Evolutionary conservation across 164 flowering plant genomes (phyloP), one percentile per base, ranked within the genome.

Genomic region (Pachysandra terminalis): DNA sequence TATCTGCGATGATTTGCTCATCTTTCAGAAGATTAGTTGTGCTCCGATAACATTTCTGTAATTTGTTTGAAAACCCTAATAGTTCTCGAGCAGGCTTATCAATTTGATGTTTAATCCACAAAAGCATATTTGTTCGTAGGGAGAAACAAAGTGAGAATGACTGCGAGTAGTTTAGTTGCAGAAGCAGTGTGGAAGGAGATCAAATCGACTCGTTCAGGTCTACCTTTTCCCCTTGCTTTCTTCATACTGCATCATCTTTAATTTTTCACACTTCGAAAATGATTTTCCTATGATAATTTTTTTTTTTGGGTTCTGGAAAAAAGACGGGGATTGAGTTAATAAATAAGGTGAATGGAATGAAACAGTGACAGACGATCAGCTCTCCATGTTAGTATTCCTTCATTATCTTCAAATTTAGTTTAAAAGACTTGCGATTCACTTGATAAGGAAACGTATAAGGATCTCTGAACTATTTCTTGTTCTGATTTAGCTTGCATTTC

Each of bases 291-390:
- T 16, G 45, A 56, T 27, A 57, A 32, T 24, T 61, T 56, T 4
- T 56, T 25, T 56, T n/a, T 27, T 54, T 13, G 37, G 45, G n/a
- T 22, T 32, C 37, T 32, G 32, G 16, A 2, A 58, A 52, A 23
- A 23, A 56, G 25, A n/a, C 19, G 8, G 23, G 12, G n/a, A 63
- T 13, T 52, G 22, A 61, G 1, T 25, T 54, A 37, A 9, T 28
- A 7, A 32, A 8, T 17, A 37, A 58, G 41, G 6, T 27, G 55
- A 25, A n/a, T n/a, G n/a, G n/a, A 74, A 16, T 56, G 62, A 21
- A 27, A 27, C 87, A 91, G 96, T 90, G 62, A 79, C 87, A 15
- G 88, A 87, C 63, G 89, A 90, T 49, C 98, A 93, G 65, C 86
- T 93, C 49, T 87, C 89, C 9, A 81, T 82, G 98, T 93, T 7